Percentiles rank a stretch among this genome's conserved stretches.
phyloP scores from a whole-genome alignment of 2,329 filamentous ascomycete genomes.

The Fusarium veterinarium region DNA sequence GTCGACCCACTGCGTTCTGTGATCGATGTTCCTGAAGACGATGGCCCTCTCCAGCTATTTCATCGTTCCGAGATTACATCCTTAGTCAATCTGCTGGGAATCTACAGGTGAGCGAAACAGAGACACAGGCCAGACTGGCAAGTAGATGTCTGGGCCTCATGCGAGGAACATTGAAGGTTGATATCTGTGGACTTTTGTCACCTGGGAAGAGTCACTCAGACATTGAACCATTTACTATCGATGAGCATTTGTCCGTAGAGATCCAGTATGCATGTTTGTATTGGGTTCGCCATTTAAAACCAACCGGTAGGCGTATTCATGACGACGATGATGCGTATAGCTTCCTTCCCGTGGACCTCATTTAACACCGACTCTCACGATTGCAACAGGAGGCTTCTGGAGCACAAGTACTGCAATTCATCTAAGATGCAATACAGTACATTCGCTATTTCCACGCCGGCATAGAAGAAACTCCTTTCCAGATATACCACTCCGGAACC shows the following conservation, averaged over 20 bases:
- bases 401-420: neutral
- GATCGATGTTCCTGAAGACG: neutral
- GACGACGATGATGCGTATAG: neutral
- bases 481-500: neutral
- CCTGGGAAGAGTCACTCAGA: neutral
- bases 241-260: neutral
- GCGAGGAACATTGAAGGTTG: slow-evolving; percentile 43
- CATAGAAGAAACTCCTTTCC: neutral
- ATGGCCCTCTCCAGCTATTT: slow-evolving; percentile 30
- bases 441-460: neutral
- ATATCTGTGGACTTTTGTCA: slow-evolving; percentile 51
- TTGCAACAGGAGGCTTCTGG: neutral
- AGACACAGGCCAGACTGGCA: neutral
- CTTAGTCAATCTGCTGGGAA: slow-evolving; percentile 28
- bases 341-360: fast-evolving
- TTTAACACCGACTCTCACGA: neutral
- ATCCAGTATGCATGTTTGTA: slow-evolving; percentile 14
- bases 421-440: neutral
- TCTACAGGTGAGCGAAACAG: slow-evolving; percentile 45
- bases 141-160: slow-evolving; percentile 43
- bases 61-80: slow-evolving; percentile 56
- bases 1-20: neutral
- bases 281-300: slow-evolving; percentile 51
- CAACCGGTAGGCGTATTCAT: neutral
- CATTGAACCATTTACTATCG: fast-evolving